Base-by-base conservation (phyloP, 495 filamentous ascomycete genomes). In the Penicillium cinerascens region DNA sequence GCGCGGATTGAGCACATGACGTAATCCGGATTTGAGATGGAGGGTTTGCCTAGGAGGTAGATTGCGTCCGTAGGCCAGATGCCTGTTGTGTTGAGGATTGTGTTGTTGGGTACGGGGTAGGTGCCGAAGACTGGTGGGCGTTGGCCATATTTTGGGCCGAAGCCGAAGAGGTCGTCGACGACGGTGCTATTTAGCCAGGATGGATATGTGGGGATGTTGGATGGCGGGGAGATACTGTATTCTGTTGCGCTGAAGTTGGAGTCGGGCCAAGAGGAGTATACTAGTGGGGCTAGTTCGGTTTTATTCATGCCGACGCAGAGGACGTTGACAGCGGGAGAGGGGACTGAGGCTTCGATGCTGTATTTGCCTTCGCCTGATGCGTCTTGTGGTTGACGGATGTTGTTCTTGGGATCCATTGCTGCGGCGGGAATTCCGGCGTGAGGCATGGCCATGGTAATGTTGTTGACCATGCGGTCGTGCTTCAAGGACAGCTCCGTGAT, bases 371-470 rank as follows among this genome's bases (percentile, higher is more conserved):
- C 74, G 0, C 86, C 85, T 8, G 74, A 63, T 22, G 85, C 68
- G 26, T 86, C 83, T 17, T 75, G 67, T 0, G 88, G 87, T 55
- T 90, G 86, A 37, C 82, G 60, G 42, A 92, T 87, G 2, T 66
- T 58, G 61, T 91, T 92, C 22, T 52, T 65, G 0, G 69, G 56
- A 55, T 88, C 73, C 21, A 71, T 72, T 0, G 82, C 81, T 2
- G 87, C 87, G 18, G 65, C 65, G 22, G 84, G 78, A 4, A 92
- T 69, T 1, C 85, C 84, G 2, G 81, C 74, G 50, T 91, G 87
- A 0, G 87, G 87, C 75, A 90, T 83, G 2, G 85, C 83, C 55
- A 89, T 77, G 0, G 84, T 88, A 37, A 90, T 79, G 58, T 90
- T 91, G 65, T 87, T 84, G 51, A 90, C 63, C 39, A 85, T 68